These are phyloP conservation scores for Schizosaccharomyces lindneri DNA, from an alignment of 805 yeast species.

Conservation along the genomic window DNA sequence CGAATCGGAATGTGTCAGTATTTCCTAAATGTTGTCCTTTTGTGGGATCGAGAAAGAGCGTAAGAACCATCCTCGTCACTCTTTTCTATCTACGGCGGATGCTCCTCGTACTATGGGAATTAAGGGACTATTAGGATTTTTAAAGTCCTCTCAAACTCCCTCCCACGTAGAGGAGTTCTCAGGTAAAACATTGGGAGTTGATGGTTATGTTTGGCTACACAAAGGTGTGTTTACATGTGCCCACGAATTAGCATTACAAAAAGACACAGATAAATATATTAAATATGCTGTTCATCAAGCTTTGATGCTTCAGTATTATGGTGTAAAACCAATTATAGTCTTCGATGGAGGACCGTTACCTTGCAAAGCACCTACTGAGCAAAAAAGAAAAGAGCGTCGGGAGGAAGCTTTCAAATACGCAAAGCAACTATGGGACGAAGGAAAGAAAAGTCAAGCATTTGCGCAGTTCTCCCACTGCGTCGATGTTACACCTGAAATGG, in stretches of 20 bases:
- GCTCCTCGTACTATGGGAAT: constrained; percentile 20
- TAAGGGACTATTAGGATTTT: constrained; percentile 51
- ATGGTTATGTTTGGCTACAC: constrained; percentile 92
- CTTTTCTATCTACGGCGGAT: not conserved
- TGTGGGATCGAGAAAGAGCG: no score
- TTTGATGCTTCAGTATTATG: constrained; percentile 37
- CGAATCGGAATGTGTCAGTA: no score
- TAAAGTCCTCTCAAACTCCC: constrained; percentile 46
- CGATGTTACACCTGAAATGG: constrained; percentile 76
- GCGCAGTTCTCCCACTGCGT: constrained; percentile 54
- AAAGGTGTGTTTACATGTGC: constrained; percentile 66
- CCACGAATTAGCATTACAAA: constrained; percentile 45
- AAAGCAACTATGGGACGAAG: constrained; percentile 22
- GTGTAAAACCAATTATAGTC: constrained; percentile 63
- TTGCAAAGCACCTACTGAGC: constrained; percentile 50
- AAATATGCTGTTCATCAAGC: constrained; percentile 44
- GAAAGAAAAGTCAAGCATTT: constrained; percentile 36
- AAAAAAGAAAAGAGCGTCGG: constrained; percentile 29
- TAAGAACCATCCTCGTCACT: not conserved
- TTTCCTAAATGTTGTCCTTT: no score
- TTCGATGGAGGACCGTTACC: constrained; percentile 82
- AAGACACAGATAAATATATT: constrained; percentile 36
- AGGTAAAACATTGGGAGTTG: constrained; percentile 58
- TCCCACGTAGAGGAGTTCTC: constrained; percentile 32
- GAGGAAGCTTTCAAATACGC: constrained; percentile 35